Evolutionary conservation across 345 rosid genomes (phyloP).

Genomic region (Salix suchowensis): DNA sequence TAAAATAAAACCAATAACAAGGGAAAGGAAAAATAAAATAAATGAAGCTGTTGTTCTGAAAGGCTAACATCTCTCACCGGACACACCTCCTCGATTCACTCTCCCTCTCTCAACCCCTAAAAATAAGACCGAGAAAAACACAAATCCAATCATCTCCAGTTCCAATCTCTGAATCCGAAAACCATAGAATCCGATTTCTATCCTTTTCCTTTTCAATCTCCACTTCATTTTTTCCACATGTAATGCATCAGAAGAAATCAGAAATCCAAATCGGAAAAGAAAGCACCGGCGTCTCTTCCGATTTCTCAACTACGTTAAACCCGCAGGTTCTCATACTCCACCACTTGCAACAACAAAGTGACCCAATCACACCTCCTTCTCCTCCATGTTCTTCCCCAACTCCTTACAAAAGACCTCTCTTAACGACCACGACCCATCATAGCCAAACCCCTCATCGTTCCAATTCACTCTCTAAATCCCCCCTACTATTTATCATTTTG

Average conservation of each 20-base stretch:
- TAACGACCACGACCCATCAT: slow-evolving; percentile 28
- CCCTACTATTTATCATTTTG: slow-evolving; percentile 45
- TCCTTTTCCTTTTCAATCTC: too few relatives aligned
- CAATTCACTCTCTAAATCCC: slow-evolving; percentile 51
- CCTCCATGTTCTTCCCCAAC: slow-evolving; percentile 35
- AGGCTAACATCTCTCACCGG: background rate
- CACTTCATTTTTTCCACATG: slow-evolving; percentile 21
- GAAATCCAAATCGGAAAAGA: slow-evolving; percentile 99
- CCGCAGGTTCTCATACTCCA: slow-evolving; percentile 26
- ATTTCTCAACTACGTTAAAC: slow-evolving; percentile 53
- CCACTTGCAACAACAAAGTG: slow-evolving; percentile 29
- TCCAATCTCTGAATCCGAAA: background rate
- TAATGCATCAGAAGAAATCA: slow-evolving; percentile 99
- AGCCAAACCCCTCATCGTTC: slow-evolving; percentile 21
- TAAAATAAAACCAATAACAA: too few relatives aligned
- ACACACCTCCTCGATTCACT: background rate
- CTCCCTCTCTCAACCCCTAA: background rate
- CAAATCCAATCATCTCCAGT: background rate
- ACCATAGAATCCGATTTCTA: background rate
- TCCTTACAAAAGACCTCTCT: slow-evolving; percentile 64
- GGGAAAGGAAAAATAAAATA: background rate
- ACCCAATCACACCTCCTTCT: slow-evolving; percentile 41
- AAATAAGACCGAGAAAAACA: background rate
- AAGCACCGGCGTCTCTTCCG: slow-evolving; percentile 99
- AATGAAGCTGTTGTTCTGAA: background rate